phyloP scores from a whole-genome alignment of 2,329 filamentous ascomycete genomes.

The Botrytis cinerea region DNA sequence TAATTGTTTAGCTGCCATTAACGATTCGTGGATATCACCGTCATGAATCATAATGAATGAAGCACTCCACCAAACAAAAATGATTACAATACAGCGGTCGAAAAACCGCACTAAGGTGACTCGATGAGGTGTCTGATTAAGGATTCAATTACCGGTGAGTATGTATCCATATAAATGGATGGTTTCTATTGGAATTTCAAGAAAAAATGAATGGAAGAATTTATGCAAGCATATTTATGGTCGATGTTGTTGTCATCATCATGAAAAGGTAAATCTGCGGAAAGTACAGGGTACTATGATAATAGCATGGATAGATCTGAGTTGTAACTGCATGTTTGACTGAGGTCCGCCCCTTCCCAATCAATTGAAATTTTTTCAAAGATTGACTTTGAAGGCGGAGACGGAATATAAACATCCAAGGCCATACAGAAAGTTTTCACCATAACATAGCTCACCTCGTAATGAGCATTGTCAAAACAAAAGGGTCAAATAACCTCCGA shows the following conservation, averaged over 20 bases:
- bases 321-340: not conserved
- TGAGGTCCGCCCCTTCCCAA: not conserved
- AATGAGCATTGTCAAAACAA: not conserved
- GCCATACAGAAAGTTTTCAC: no score
- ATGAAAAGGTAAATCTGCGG: not conserved
- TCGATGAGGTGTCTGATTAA: not conserved
- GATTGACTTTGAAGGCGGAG: not conserved
- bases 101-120: not conserved
- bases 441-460: not conserved
- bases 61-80: not conserved
- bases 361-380: not conserved
- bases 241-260: not conserved
- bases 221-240: not conserved
- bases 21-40: not conserved
- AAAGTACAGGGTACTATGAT: not conserved
- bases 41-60: not conserved
- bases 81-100: not conserved
- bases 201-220: not conserved
- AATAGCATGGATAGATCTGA: not conserved
- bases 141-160: no score
- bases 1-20: no score
- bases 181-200: no score
- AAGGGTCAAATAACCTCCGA: not conserved
- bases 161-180: not conserved
- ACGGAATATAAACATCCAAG: not conserved